phyloP scores from a whole-genome alignment of 1,139 yeast genomes.

The Zygosaccharomyces pseudobailii region DNA sequence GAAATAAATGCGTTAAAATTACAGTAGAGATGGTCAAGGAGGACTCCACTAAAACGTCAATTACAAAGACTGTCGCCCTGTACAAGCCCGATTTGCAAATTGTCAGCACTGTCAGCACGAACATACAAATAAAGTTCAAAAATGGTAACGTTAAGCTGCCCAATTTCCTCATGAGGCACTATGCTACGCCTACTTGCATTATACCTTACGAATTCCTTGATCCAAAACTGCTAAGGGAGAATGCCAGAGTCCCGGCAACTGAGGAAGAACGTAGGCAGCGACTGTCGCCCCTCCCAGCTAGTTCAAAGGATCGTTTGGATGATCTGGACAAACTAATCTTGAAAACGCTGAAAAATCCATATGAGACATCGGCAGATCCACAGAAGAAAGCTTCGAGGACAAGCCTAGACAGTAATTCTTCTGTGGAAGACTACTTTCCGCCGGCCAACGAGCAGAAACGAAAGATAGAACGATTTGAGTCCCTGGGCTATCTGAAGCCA shows the following conservation, averaged over 20 bases:
- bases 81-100: slow-evolving; percentile 55
- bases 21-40: slow-evolving; percentile 51
- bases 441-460: slow-evolving; percentile 20
- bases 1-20: slow-evolving; percentile 42
- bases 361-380: slow-evolving; percentile 5
- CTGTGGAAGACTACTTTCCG: slow-evolving; percentile 28
- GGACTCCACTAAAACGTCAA: slow-evolving; percentile 40
- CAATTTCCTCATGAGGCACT: slow-evolving; percentile 33
- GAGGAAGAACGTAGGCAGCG: neutral
- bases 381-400: slow-evolving; percentile 9
- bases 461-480: slow-evolving; percentile 26
- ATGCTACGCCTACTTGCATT: slow-evolving; percentile 33
- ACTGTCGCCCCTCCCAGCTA: neutral
- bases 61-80: slow-evolving; percentile 47
- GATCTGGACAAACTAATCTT: slow-evolving; percentile 18
- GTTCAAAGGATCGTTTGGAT: slow-evolving; percentile 8
- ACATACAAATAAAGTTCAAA: slow-evolving; percentile 31
- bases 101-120: slow-evolving; percentile 37
- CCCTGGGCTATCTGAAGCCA: slow-evolving; percentile 30
- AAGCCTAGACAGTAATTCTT: slow-evolving; percentile 19
- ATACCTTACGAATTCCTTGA: slow-evolving; percentile 35
- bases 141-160: slow-evolving; percentile 36
- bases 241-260: slow-evolving; percentile 1
- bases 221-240: slow-evolving; percentile 23
- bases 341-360: slow-evolving; percentile 27